Evolutionary conservation across 257 asterid species (phyloP).

Genomic region (Lycium ferocissimum): DNA sequence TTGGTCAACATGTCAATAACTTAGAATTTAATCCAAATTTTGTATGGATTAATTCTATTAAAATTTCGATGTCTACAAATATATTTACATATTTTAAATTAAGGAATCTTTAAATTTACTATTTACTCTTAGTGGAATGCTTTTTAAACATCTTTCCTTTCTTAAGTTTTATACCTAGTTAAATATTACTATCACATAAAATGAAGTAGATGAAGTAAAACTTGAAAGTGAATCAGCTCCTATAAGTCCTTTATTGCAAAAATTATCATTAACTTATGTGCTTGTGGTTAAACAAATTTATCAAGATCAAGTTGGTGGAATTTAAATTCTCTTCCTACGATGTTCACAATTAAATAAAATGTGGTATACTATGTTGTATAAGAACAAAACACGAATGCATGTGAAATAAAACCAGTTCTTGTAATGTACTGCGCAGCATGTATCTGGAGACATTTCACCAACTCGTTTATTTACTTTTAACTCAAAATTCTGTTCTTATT

Average conservation of each 20-base stretch:
- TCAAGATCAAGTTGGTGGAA: background rate
- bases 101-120: too few relatives aligned
- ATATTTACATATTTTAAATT: too few relatives aligned
- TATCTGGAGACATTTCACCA: slow-evolving; percentile 13
- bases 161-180: background rate
- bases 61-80: too few relatives aligned
- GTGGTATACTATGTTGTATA: background rate
- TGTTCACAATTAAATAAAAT: background rate
- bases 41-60: too few relatives aligned
- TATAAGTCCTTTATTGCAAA: background rate
- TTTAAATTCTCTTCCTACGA: background rate
- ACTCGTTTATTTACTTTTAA: background rate
- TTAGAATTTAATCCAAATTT: too few relatives aligned
- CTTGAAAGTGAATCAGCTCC: background rate
- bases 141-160: background rate
- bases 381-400: background rate
- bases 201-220: background rate
- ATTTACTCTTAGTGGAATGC: too few relatives aligned
- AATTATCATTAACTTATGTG: background rate
- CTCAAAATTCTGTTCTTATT: slow-evolving; percentile 11
- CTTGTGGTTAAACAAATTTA: background rate
- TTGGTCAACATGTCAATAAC: too few relatives aligned
- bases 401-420: background rate
- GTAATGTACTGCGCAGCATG: background rate
- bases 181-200: background rate